A percentile compares a stretch with the other conserved stretches of the same genome.
phyloP scores from a whole-genome alignment of 768 basidiomycete genomes.

The Lepiota brunneoincarnata region DNA sequence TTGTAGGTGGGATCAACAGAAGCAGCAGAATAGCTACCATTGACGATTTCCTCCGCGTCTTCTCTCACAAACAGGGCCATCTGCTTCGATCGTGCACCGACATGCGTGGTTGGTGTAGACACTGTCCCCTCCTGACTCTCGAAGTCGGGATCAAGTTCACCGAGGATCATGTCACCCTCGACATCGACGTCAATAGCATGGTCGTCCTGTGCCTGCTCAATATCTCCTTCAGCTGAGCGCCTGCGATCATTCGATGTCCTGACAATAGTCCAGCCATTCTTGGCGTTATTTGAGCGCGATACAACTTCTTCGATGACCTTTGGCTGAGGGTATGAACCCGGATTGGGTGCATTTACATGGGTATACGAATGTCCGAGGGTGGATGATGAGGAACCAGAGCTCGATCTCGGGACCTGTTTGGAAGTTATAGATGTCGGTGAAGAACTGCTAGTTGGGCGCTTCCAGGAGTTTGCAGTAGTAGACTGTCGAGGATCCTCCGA shows the following conservation, averaged over 20 bases:
- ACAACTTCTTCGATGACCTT: constrained; percentile 6
- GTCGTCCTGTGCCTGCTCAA: constrained; percentile 21
- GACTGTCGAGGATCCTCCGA: constrained; percentile 57
- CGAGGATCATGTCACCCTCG: constrained; percentile 75
- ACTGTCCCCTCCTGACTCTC: constrained; percentile 21
- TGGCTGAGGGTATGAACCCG: constrained; percentile 66
- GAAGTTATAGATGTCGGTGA: constrained; percentile 37
- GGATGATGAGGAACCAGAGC: constrained; percentile 52
- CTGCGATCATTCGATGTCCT: constrained; percentile 29
- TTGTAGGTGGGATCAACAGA: constrained; percentile 3
- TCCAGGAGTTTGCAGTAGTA: constrained; percentile 45
- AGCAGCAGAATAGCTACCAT: constrained; percentile 48
- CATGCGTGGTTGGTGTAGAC: constrained; percentile 22
- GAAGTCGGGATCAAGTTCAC: constrained; percentile 66
- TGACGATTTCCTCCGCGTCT: constrained; percentile 74
- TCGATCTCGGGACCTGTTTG: constrained; percentile 49
- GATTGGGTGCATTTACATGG: constrained; percentile 70
- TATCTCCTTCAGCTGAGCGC: constrained; percentile 14
- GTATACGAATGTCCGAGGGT: constrained; percentile 81
- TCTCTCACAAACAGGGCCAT: constrained; percentile 52
- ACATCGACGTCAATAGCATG: constrained; percentile 57
- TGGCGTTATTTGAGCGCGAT: constrained; percentile 17
- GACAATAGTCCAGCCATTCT: constrained; percentile 80
- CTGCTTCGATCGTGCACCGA: constrained; percentile 39
- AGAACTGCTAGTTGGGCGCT: constrained; percentile 25